Percentiles rank a stretch among this genome's conserved stretches.
Conservation (phyloP, 1,284 basidiomycete species). For the Ceratorhiza oryzae-sativae region DNA sequence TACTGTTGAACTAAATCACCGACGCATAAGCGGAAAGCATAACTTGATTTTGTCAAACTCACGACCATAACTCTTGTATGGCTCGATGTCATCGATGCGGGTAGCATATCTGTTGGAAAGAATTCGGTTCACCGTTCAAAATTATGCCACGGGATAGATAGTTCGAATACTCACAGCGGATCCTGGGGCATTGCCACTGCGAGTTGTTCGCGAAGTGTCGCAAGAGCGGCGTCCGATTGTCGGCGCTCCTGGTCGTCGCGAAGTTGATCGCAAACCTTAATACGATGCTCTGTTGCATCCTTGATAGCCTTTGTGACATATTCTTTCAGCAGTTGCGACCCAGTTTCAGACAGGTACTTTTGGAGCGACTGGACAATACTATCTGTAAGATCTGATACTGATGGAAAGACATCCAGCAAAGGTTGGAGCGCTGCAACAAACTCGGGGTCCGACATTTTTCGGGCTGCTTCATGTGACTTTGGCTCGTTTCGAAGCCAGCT, state of each 20-base stretch:
- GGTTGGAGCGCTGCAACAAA: constrained; percentile 3
- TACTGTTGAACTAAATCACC: not conserved
- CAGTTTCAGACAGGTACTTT: not conserved
- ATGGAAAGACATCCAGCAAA: not conserved
- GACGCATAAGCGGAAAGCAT: not conserved
- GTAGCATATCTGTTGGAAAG: no score
- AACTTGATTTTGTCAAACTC: not conserved
- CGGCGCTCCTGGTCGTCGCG: not conserved
- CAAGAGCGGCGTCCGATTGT: not conserved
- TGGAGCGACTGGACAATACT: constrained; percentile 6
- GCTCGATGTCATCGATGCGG: not conserved
- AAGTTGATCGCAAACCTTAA: not conserved
- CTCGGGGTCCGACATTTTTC: not conserved
- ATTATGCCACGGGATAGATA: not conserved
- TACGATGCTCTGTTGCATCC: not conserved
- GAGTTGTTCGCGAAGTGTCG: not conserved
- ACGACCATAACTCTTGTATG: not conserved
- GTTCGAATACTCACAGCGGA: not conserved
- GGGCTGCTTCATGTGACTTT: not conserved
- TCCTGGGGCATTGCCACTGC: not conserved
- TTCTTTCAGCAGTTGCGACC: not conserved
- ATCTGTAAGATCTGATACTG: not conserved
- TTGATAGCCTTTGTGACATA: not conserved
- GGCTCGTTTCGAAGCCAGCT: not conserved
- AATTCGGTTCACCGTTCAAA: no score